Evolutionary conservation across 305 asterid species (phyloP).

Genomic region (Striga hermonthica): DNA sequence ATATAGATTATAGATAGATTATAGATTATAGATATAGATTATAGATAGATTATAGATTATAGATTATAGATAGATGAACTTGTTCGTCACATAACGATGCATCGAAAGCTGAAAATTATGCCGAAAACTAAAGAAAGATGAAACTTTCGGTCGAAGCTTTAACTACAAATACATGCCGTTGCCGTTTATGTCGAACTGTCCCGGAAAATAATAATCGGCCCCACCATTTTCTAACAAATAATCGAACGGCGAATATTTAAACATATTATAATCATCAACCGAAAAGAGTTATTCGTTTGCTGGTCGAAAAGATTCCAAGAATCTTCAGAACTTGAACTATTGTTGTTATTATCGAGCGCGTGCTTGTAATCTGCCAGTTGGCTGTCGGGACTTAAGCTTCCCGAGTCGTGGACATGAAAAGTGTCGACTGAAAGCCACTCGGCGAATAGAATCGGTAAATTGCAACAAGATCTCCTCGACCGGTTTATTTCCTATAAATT

Average conservation of each 20-base stretch:
- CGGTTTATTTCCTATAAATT: conserved; percentile 20
- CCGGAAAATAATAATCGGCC: conserved; percentile 37
- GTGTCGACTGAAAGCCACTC: conserved; percentile 58
- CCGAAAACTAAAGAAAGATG: too few species aligned
- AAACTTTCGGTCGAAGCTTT: too few species aligned
- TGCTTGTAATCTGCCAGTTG: too few species aligned
- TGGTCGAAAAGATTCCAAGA: conserved; percentile 33
- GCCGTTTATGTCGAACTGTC: conserved; percentile 38
- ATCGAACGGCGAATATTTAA: conserved; percentile 34
- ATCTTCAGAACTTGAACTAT: conserved; percentile 38
- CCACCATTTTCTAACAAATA: conserved; percentile 22
- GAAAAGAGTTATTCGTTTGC: conserved; percentile 21
- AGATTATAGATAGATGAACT: too few species aligned
- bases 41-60: too few species aligned
- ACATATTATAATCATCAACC: conserved; percentile 37
- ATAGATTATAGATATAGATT: too few species aligned
- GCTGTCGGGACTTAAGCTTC: conserved; percentile 29
- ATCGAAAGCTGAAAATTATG: too few species aligned
- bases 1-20: too few species aligned
- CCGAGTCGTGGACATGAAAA: conserved; percentile 39
- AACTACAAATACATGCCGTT: conserved; percentile 39
- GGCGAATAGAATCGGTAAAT: conserved; percentile 57
- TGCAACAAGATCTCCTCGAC: conserved; percentile 32
- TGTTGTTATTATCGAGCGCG: conserved; percentile 22
- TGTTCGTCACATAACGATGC: too few species aligned